These are phyloP conservation scores for Pichia kudriavzevii DNA, from an alignment of 1,139 yeast genomes.

Conservation along the genomic window DNA sequence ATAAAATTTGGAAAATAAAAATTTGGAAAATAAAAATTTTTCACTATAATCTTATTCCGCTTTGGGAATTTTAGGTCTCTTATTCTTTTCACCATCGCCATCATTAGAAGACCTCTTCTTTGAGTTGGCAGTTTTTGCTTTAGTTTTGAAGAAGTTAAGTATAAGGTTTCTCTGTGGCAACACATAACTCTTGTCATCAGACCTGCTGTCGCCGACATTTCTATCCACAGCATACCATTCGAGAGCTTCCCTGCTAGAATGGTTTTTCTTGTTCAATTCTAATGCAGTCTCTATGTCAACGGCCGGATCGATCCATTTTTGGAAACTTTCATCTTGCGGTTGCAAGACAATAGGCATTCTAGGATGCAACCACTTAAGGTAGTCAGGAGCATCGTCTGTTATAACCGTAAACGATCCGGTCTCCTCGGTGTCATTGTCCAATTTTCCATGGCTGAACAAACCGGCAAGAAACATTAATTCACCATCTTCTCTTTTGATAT, in stretches of 20 bases:
- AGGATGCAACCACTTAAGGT: slow-evolving; percentile 60
- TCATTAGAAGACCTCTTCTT: too few relatives aligned
- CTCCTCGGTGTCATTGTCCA: slow-evolving; percentile 10
- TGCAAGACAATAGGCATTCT: slow-evolving; percentile 69
- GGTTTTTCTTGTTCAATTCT: slow-evolving; percentile 27
- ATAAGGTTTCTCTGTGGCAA: slow-evolving; percentile 30
- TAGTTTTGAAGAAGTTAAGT: slow-evolving; percentile 1
- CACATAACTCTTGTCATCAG: slow-evolving; percentile 41
- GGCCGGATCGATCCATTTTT: slow-evolving; percentile 43
- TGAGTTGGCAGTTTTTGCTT: too few relatives aligned
- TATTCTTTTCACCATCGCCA: too few relatives aligned
- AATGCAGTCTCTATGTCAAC: slow-evolving; percentile 32
- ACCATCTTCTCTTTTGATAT: slow-evolving; percentile 44
- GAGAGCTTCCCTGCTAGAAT: too few relatives aligned
- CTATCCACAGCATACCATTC: slow-evolving; percentile 49
- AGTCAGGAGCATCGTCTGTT: slow-evolving; percentile 61
- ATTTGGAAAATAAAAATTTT: too few relatives aligned
- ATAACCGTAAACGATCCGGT: slow-evolving; percentile 59
- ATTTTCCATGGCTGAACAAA: slow-evolving; percentile 26
- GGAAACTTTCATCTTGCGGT: slow-evolving; percentile 51
- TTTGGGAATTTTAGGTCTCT: too few relatives aligned
- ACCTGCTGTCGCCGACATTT: slow-evolving; percentile 58
- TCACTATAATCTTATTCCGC: too few relatives aligned
- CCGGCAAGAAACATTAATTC: slow-evolving; percentile 67
- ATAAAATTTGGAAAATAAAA: too few relatives aligned